Conservation (phyloP, 768 basidiomycete genomes). For the Plicaturopsis crispa region DNA sequence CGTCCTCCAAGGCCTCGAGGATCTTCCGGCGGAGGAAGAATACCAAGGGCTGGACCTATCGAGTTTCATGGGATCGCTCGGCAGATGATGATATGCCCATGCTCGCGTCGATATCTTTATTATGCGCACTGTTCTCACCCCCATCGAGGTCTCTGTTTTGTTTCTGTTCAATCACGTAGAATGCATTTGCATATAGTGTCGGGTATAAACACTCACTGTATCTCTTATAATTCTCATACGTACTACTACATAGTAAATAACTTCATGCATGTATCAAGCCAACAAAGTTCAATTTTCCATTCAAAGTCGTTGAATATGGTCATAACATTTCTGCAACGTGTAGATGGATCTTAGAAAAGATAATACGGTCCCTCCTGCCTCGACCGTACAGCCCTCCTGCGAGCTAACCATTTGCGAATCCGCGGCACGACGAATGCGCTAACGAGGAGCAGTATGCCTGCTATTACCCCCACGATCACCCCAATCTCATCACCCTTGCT, state of each 20-base stretch:
- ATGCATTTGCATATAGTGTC: too few relatives aligned
- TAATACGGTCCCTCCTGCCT: conserved; percentile 11
- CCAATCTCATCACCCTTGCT: conserved; percentile 15
- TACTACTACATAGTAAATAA: conserved; percentile 2
- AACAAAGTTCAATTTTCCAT: conserved; percentile 7
- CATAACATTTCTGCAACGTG: not conserved
- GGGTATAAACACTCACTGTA: too few relatives aligned
- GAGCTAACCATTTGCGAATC: conserved; percentile 13
- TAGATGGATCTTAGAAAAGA: conserved; percentile 8
- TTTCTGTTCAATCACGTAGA: too few relatives aligned
- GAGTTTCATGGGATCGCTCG: conserved; percentile 86
- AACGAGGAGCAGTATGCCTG: conserved; percentile 13
- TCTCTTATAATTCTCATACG: too few relatives aligned
- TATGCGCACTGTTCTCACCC: too few relatives aligned
- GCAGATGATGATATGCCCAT: too few relatives aligned
- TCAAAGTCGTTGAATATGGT: not conserved
- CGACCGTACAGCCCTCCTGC: conserved; percentile 7
- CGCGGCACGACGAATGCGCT: conserved; percentile 17
- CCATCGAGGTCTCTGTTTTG: too few relatives aligned
- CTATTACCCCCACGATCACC: conserved; percentile 16
- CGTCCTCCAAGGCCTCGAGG: conserved; percentile 83
- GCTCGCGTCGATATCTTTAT: too few relatives aligned
- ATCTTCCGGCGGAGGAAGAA: conserved; percentile 88
- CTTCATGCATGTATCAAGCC: conserved; percentile 8
- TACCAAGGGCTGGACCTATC: conserved; percentile 83